These are phyloP conservation scores for Pharnaceum exiguum DNA, from an alignment of 148 eudicot species.

Conservation along the genomic window DNA sequence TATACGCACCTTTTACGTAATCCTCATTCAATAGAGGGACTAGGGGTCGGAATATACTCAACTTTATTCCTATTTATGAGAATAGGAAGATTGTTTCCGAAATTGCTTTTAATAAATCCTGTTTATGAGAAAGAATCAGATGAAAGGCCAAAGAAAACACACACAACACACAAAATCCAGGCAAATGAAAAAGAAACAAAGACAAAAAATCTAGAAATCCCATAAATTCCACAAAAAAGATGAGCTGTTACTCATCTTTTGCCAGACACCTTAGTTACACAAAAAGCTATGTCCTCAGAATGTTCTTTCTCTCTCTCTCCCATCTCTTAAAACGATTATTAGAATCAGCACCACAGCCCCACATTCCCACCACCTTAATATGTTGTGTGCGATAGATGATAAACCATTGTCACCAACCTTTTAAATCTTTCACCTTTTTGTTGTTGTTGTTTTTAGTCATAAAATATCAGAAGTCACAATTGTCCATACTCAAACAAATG, in stretches of 20 bases:
- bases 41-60: too few relatives aligned
- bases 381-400: too few relatives aligned
- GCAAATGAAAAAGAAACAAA: background rate
- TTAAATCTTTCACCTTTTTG: background rate
- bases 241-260: conserved; percentile 53
- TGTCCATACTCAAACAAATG: too few relatives aligned
- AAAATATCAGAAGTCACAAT: too few relatives aligned
- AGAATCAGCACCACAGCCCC: conserved; percentile 34
- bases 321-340: conserved; percentile 9
- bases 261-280: conserved; percentile 62
- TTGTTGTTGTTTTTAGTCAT: too few relatives aligned
- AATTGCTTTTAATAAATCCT: too few relatives aligned
- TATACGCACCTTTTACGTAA: too few relatives aligned
- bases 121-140: background rate
- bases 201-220: background rate
- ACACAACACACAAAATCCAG: conserved; percentile 10
- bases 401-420: background rate
- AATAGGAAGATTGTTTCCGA: too few relatives aligned
- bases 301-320: conserved; percentile 5
- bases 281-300: conserved; percentile 41
- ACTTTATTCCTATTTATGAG: too few relatives aligned
- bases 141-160: conserved; percentile 1
- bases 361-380: conserved; percentile 1
- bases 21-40: too few relatives aligned
- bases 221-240: conserved; percentile 30